Conservation (phyloP, 2,329 filamentous ascomycete genomes). For the Diaporthe destruens region DNA sequence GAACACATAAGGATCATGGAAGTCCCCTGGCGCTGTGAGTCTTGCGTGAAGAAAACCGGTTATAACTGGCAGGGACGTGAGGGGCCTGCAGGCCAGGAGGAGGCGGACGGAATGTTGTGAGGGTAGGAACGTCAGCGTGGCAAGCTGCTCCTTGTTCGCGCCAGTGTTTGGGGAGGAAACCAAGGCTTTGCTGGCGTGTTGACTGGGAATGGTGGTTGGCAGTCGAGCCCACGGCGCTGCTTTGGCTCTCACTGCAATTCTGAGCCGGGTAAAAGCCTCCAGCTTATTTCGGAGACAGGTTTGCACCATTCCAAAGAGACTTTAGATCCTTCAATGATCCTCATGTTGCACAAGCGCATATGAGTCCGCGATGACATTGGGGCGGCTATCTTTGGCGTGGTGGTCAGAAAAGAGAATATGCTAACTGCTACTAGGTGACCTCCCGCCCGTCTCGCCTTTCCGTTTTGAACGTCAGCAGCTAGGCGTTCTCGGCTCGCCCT, state of each 20-base stretch:
- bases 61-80: not conserved
- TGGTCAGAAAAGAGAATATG: not conserved
- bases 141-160: not conserved
- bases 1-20: not conserved
- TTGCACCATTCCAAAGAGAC: not conserved
- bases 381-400: not conserved
- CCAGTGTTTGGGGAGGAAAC: too few relatives aligned
- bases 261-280: not conserved
- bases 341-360: too few relatives aligned
- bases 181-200: not conserved
- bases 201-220: not conserved
- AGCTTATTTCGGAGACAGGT: not conserved
- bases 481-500: conserved; percentile 17
- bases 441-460: conserved; percentile 22
- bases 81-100: not conserved
- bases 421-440: not conserved
- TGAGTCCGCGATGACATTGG: too few relatives aligned
- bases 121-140: not conserved
- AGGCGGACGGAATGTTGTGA: not conserved
- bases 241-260: not conserved
- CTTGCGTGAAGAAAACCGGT: not conserved
- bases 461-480: not conserved
- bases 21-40: not conserved
- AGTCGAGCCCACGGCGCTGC: not conserved
- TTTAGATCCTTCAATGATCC: not conserved